Conservation (phyloP, 108 stramenopile genomes). For the Nitzschia palea region DNA sequence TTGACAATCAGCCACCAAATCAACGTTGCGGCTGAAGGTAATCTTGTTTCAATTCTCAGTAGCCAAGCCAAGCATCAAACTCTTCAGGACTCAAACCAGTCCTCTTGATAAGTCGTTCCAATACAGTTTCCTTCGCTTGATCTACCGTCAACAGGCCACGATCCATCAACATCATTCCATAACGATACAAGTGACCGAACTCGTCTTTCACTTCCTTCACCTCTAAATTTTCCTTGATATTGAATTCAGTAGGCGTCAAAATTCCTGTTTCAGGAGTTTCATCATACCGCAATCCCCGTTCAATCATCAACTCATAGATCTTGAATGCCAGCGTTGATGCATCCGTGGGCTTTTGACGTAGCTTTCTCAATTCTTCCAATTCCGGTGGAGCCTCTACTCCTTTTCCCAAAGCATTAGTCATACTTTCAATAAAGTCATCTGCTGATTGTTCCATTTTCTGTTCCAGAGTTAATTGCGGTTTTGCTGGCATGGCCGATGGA, state of each 20-base stretch:
- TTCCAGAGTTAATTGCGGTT: slow-evolving; percentile 51
- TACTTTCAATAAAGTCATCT: slow-evolving; percentile 52
- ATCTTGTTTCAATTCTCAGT: too few relatives aligned
- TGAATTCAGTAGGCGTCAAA: slow-evolving; percentile 69
- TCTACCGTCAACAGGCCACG: slow-evolving; percentile 53
- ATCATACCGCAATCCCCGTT: slow-evolving; percentile 74
- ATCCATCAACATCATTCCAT: slow-evolving; percentile 69
- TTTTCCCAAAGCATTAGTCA: slow-evolving; percentile 46
- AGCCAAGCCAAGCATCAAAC: slow-evolving; percentile 76
- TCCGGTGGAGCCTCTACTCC: slow-evolving; percentile 61
- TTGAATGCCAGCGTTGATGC: slow-evolving; percentile 35
- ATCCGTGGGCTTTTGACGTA: slow-evolving; percentile 25
- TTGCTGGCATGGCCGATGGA: slow-evolving; percentile 74
- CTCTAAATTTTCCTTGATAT: slow-evolving; percentile 67
- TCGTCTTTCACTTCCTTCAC: slow-evolving; percentile 70
- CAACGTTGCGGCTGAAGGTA: too few relatives aligned
- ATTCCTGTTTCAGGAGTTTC: slow-evolving; percentile 53
- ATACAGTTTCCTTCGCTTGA: slow-evolving; percentile 44
- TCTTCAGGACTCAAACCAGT: slow-evolving; percentile 68
- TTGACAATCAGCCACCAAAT: too few relatives aligned
- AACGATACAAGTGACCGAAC: slow-evolving; percentile 62
- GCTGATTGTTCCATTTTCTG: slow-evolving; percentile 58
- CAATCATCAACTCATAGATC: slow-evolving; percentile 78
- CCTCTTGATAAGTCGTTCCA: slow-evolving; percentile 63
- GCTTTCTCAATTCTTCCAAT: slow-evolving; percentile 44